A percentile compares a stretch with the other conserved stretches of the same genome.
These are phyloP conservation scores for Amanita inopinata DNA, from an alignment of 768 basidiomycete genomes.

Conservation along the genomic window DNA sequence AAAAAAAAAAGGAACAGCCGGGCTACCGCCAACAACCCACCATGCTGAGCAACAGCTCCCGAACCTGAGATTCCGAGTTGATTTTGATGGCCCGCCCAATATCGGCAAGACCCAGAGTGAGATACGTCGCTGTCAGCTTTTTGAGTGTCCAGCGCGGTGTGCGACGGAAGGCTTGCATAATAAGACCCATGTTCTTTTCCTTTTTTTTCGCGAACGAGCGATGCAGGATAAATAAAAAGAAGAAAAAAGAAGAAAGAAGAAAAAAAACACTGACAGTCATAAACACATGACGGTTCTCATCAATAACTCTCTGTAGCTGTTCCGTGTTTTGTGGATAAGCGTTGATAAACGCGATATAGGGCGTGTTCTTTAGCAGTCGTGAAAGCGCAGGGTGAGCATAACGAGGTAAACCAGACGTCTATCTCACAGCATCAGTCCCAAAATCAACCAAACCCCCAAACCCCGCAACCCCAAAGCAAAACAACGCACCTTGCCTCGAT, in stretches of 20 bases:
- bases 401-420: slow-evolving; percentile 54
- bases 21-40: too few species aligned
- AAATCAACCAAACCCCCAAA: not conserved
- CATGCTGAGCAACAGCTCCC: slow-evolving; percentile 61
- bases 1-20: not conserved
- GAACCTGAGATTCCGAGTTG: slow-evolving; percentile 42
- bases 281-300: slow-evolving; percentile 49
- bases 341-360: slow-evolving; percentile 54
- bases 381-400: slow-evolving; percentile 54
- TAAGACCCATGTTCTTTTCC: slow-evolving; percentile 69
- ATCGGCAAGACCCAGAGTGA: slow-evolving; percentile 65
- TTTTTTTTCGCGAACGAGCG: slow-evolving; percentile 15
- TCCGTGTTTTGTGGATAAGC: slow-evolving; percentile 52
- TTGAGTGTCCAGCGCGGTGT: slow-evolving; percentile 73
- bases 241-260: not conserved
- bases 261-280: slow-evolving; percentile 29
- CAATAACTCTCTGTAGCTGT: slow-evolving; percentile 33
- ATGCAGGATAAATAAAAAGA: not conserved
- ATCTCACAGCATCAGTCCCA: not conserved
- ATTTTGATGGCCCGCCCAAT: slow-evolving; percentile 51
- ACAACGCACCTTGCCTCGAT: slow-evolving; percentile 53
- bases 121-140: slow-evolving; percentile 75
- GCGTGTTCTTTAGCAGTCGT: slow-evolving; percentile 56
- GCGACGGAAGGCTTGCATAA: slow-evolving; percentile 54
- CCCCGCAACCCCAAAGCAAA: not conserved